phyloP scores from a whole-genome alignment of 2,329 filamentous ascomycete species.

The Cercospora zeae-maydis region DNA sequence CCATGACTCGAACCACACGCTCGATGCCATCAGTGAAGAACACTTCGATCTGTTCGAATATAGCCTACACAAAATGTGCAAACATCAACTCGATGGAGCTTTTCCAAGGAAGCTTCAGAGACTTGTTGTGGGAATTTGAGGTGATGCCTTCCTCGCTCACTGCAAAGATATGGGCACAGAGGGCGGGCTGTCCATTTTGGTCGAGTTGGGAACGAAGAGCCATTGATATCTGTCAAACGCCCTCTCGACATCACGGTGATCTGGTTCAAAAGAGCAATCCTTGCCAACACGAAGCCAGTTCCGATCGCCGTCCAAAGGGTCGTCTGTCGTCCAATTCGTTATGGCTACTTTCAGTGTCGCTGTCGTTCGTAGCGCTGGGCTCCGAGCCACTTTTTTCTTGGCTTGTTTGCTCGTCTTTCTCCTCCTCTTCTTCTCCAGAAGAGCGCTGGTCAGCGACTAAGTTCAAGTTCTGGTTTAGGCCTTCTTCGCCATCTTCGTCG shows the following conservation, averaged over 20 bases:
- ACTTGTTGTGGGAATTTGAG: neutral
- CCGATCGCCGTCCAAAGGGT: constrained; percentile 8
- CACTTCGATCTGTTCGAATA: constrained; percentile 8
- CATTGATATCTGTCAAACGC: neutral
- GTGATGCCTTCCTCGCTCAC: neutral
- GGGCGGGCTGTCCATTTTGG: neutral
- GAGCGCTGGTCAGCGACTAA: neutral
- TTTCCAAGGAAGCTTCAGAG: constrained; percentile 3
- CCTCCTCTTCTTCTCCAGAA: neutral
- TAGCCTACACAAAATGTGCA: constrained; percentile 9
- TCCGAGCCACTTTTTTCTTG: neutral
- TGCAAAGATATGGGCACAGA: neutral
- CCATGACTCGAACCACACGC: constrained; percentile 3
- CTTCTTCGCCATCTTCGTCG: neutral
- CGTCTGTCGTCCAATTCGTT: neutral
- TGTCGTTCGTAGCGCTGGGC: neutral
- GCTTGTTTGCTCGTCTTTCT: neutral
- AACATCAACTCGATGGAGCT: constrained; percentile 10
- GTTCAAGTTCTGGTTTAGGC: neutral
- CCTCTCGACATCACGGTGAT: neutral
- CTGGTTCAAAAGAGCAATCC: neutral
- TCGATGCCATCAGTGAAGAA: constrained; percentile 4
- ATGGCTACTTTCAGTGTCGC: neutral
- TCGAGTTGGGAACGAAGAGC: constrained; percentile 10
- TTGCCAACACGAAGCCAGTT: constrained; percentile 9